Percentiles rank a stretch among this genome's conserved stretches.
Conservation (phyloP, 805 yeast species). For the Myxozyma vanderwaltii region DNA sequence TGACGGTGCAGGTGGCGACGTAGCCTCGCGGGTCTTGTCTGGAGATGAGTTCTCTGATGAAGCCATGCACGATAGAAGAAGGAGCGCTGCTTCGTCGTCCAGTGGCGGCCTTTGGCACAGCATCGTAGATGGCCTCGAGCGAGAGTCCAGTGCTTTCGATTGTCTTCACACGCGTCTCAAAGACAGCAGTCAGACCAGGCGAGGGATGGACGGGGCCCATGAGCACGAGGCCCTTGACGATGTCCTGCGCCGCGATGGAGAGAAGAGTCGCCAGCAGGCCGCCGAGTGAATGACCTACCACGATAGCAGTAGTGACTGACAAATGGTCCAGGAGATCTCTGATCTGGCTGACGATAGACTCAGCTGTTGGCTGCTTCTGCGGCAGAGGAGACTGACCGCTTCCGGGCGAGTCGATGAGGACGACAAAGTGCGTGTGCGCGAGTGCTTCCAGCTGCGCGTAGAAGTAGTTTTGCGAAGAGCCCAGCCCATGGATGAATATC, state of each 20-base stretch:
- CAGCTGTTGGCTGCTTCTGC: not conserved
- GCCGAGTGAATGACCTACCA: slow-evolving; percentile 17
- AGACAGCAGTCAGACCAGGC: not conserved
- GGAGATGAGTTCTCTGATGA: slow-evolving; percentile 13
- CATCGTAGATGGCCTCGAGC: slow-evolving; percentile 8
- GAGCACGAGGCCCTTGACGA: slow-evolving; percentile 6
- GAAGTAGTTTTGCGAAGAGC: slow-evolving; percentile 18
- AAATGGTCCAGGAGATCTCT: not conserved
- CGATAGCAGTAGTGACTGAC: slow-evolving; percentile 1
- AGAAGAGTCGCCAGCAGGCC: slow-evolving; percentile 6
- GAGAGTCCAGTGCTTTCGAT: not conserved
- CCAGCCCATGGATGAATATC: slow-evolving; percentile 13
- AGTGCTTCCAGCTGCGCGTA: slow-evolving; percentile 11
- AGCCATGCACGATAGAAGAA: slow-evolving; percentile 7
- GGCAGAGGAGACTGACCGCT: slow-evolving; percentile 15
- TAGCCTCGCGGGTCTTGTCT: slow-evolving; percentile 9
- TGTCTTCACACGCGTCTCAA: not conserved
- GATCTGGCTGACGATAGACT: not conserved
- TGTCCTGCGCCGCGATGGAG: not conserved
- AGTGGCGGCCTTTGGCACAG: slow-evolving; percentile 5
- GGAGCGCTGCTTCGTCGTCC: not conserved
- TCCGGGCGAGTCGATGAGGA: slow-evolving; percentile 13
- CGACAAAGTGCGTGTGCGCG: not conserved
- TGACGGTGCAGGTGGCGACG: slow-evolving; percentile 10
- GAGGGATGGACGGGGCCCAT: slow-evolving; percentile 13